Evolutionary conservation across 1,284 basidiomycete species (phyloP), one percentile per base, ranked within the genome.

Genomic region (Malassezia restricta): DNA sequence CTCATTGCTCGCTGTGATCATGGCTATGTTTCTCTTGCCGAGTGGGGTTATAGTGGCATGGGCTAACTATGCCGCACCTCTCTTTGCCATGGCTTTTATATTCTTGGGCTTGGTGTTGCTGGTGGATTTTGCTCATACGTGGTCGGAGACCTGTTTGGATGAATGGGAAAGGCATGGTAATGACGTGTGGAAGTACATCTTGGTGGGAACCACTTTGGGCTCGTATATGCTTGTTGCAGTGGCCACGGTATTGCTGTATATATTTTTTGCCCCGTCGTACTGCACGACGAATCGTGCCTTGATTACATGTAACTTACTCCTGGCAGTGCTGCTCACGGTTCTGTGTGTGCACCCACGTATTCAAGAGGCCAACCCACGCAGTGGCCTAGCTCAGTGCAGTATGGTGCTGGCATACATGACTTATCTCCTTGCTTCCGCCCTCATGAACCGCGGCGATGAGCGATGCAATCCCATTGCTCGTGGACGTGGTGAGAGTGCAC

Each of bases 331-430:
- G 64, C 82, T 88, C 66, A 92, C 91, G 4, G 76, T 87, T 57
- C 74, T 91, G 52, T 89, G 84, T 63, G 79, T 99, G 56, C 83
- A 87, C 54, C 90, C 88, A 0, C 78, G 80, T 3, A 82, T 98
- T 2, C 94, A 98, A 69, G 90, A 92, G 64, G 80, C 84, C 59
- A 98, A 96, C 69, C 87, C 92, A 4, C 84, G 87, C 50, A 92
- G 88, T 7, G 92, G 92, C 1, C 81, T 99, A 20, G 90, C 90
- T 2, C 94, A 98, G 74, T 85, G 88, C 14, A 85, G 86, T 56
- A 92, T 96, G 85, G 92, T 98, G 15, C 86, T 87, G 3, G 87
- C 85, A 1, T 98, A 99, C 75, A 94, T 88, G 77, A 91, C 91
- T 5, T 98, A 99, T 74, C 83, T 98, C 52, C 83, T 88, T 64